Evolutionary conservation across 805 yeast genomes (phyloP).

Genomic region (Saccharomycopsis amapae): DNA sequence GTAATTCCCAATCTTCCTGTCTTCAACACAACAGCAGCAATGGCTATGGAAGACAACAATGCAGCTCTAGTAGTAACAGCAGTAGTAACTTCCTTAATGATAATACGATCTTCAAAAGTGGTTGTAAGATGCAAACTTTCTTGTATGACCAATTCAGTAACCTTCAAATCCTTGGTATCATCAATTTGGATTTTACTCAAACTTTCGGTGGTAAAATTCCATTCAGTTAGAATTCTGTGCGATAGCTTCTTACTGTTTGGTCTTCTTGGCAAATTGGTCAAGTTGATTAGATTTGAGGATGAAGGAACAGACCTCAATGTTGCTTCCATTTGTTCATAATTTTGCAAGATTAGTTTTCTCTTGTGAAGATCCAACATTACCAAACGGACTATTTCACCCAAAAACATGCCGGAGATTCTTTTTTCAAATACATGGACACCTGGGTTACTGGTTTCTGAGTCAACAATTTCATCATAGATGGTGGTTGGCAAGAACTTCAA

Average conservation of each 20-base stretch:
- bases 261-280: slow-evolving; percentile 29
- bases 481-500: slow-evolving; percentile 70
- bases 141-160: slow-evolving; percentile 60
- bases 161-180: slow-evolving; percentile 61
- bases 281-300: slow-evolving; percentile 12
- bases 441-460: slow-evolving; percentile 66
- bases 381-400: slow-evolving; percentile 83
- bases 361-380: slow-evolving; percentile 61
- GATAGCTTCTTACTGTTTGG: slow-evolving; percentile 30
- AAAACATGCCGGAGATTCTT: slow-evolving; percentile 84
- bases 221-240: slow-evolving; percentile 67
- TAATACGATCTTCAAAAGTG: slow-evolving; percentile 59
- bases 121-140: slow-evolving; percentile 68
- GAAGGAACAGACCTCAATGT: slow-evolving; percentile 14
- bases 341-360: slow-evolving; percentile 50
- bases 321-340: slow-evolving; percentile 35
- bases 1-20: slow-evolving; percentile 48
- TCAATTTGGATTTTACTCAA: slow-evolving; percentile 83
- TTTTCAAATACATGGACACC: slow-evolving; percentile 92
- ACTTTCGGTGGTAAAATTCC: slow-evolving; percentile 76
- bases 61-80: slow-evolving; percentile 90
- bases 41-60: slow-evolving; percentile 76
- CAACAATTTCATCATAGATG: slow-evolving; percentile 66
- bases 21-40: slow-evolving; percentile 70
- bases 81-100: slow-evolving; percentile 64